Conservation (phyloP, 805 yeast genomes). For the Kuraishia piskuri region DNA sequence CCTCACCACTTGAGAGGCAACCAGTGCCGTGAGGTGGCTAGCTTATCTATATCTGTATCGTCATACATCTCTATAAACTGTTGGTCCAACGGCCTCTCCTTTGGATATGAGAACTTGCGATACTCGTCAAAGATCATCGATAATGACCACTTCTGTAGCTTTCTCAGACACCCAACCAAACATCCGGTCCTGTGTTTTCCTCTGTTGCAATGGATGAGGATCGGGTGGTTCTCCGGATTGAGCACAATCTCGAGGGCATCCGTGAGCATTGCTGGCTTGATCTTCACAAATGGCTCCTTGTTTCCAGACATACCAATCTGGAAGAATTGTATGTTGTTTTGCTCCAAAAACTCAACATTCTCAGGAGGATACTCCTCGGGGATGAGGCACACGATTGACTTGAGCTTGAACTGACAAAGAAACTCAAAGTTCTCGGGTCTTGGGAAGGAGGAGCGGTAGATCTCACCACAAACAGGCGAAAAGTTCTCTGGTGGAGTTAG, state of each 20-base stretch:
- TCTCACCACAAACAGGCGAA: conserved; percentile 67
- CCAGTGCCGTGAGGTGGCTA: conserved; percentile 45
- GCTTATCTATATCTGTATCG: conserved; percentile 47
- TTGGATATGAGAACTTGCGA: conserved; percentile 89
- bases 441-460: conserved; percentile 88
- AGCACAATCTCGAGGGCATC: conserved; percentile 74
- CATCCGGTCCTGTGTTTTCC: conserved; percentile 98
- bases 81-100: conserved; percentile 91
- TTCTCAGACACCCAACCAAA: conserved; percentile 83
- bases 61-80: conserved; percentile 90
- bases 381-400: conserved; percentile 72
- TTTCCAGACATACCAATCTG: conserved; percentile 95
- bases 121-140: conserved; percentile 95
- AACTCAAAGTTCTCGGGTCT: conserved; percentile 74
- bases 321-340: conserved; percentile 57
- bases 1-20: conserved; percentile 61
- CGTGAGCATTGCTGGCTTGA: conserved; percentile 56
- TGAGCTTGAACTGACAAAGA: conserved; percentile 51
- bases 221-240: conserved; percentile 84
- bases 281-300: conserved; percentile 87
- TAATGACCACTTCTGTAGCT: conserved; percentile 86
- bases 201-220: conserved; percentile 88
- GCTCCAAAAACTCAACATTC: conserved; percentile 53
- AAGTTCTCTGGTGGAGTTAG: conserved; percentile 84
- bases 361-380: conserved; percentile 89